Evolutionary conservation across 164 flowering plant genomes (phyloP).

Genomic region (Vitis vinifera): ASM3070453v1 NC_081817.1:1253501-1254000

Average conservation of each 20-base stretch:
- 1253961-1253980: background rate
- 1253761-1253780: constrained; percentile 42
- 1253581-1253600: background rate
- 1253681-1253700: too few relatives aligned
- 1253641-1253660: too few relatives aligned
- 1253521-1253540: too few relatives aligned
- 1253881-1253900: constrained; percentile 66
- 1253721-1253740: background rate
- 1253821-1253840: background rate
- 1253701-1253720: too few relatives aligned
- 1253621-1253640: background rate
- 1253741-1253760: constrained; percentile 51
- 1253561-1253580: background rate
- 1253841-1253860: background rate
- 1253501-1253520: too few relatives aligned
- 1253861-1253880: background rate
- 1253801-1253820: background rate
- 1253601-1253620: background rate
- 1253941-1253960: background rate
- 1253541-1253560: background rate
- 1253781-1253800: background rate
- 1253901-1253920: constrained; percentile 48
- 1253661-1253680: background rate
- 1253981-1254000: background rate
- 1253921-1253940: constrained; percentile 35